Conservation (phyloP, 345 rosid species). For the Ceriops zippeliana region DNA sequence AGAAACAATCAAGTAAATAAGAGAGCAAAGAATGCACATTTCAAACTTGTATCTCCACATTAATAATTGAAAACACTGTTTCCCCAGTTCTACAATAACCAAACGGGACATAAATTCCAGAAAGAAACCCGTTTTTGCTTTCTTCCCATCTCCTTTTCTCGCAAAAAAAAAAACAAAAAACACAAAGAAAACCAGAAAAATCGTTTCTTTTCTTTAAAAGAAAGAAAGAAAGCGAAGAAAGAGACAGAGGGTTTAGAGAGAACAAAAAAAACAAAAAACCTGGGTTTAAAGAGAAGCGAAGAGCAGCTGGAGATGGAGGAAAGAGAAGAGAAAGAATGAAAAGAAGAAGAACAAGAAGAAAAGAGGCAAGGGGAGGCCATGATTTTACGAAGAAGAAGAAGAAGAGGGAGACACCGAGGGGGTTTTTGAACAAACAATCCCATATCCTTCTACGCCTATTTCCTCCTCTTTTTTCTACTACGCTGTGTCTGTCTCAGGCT, state of each 20-base stretch:
- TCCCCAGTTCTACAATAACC: background rate
- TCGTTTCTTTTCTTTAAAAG: background rate
- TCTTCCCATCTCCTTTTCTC: background rate
- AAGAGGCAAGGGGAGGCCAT: slow-evolving; percentile 45
- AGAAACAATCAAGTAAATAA: background rate
- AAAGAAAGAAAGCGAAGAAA: background rate
- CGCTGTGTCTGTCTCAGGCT: too few relatives aligned
- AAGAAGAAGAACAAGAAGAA: slow-evolving; percentile 10
- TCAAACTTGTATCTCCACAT: background rate
- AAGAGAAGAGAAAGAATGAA: slow-evolving; percentile 21
- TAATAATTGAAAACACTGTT: too few relatives aligned
- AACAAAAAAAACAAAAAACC: slow-evolving; percentile 33
- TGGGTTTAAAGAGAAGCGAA: slow-evolving; percentile 35
- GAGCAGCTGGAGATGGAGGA: slow-evolving; percentile 22
- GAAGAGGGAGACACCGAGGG: slow-evolving; percentile 34
- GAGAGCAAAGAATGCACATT: background rate
- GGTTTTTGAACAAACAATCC: slow-evolving; percentile 36
- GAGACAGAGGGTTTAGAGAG: background rate
- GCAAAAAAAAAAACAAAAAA: slow-evolving; percentile 10
- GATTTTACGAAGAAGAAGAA: slow-evolving; percentile 29
- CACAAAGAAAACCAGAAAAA: slow-evolving; percentile 12
- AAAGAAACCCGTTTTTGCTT: background rate
- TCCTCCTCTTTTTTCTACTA: background rate
- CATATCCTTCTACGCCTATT: background rate
- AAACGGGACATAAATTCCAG: background rate